Percentiles rank a stretch among this genome's conserved stretches.
phyloP scores from a whole-genome alignment of 148 eudicot species.

The Vaccinium corymbosum region DNA sequence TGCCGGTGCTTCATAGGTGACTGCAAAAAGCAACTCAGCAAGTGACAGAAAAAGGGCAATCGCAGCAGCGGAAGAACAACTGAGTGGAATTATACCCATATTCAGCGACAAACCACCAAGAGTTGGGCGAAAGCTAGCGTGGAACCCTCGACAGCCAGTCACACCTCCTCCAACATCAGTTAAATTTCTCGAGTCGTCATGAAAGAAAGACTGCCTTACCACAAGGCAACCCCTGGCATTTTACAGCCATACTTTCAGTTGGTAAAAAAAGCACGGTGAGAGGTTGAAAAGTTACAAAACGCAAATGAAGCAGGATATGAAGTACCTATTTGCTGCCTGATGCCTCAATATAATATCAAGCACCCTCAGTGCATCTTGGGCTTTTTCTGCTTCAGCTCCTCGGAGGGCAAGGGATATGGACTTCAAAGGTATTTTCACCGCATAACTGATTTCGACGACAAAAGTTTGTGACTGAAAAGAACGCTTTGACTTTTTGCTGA shows the following conservation, averaged over 20 bases:
- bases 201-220: constrained; percentile 80
- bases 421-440: constrained; percentile 42
- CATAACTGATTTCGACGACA: constrained; percentile 53
- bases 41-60: neutral
- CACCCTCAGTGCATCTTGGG: constrained; percentile 52
- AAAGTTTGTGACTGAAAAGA: constrained; percentile 44
- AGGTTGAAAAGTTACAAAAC: neutral
- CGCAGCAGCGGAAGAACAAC: neutral
- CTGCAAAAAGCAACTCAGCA: neutral
- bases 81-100: constrained; percentile 45
- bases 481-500: constrained; percentile 50
- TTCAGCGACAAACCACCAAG: constrained; percentile 70
- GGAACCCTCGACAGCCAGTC: constrained; percentile 56
- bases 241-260: constrained; percentile 10
- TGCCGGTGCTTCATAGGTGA: too few species aligned
- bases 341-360: constrained; percentile 62
- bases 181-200: constrained; percentile 58
- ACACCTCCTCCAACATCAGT: constrained; percentile 73
- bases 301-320: neutral
- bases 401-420: constrained; percentile 34
- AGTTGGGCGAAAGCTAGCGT: constrained; percentile 70
- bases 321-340: constrained; percentile 55
- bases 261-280: neutral
- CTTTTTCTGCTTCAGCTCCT: constrained; percentile 37
- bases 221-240: constrained; percentile 69